Conservation (phyloP, 1,284 basidiomycete genomes). For the Gomphus sp. region DNA sequence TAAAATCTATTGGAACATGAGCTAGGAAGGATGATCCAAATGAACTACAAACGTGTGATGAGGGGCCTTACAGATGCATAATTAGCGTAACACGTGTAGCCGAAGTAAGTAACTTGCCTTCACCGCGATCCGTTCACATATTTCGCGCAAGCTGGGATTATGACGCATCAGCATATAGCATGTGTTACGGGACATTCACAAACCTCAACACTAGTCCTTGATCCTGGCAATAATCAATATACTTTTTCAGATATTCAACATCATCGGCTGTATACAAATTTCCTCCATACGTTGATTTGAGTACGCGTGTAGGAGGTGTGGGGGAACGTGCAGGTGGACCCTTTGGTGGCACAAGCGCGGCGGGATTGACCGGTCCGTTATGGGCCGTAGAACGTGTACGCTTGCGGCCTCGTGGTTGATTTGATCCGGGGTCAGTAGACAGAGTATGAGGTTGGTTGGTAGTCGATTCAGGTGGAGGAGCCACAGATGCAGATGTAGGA, state of each 20-base stretch:
- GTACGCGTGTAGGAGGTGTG: slow-evolving; percentile 68
- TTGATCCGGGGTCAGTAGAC: slow-evolving; percentile 28
- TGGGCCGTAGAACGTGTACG: slow-evolving; percentile 26
- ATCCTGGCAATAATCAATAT: slow-evolving; percentile 79
- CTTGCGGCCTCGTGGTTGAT: slow-evolving; percentile 32
- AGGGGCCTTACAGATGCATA: slow-evolving; percentile 42
- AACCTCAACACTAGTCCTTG: slow-evolving; percentile 72
- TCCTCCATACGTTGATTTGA: slow-evolving; percentile 78
- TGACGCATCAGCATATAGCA: neutral
- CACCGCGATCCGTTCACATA: slow-evolving; percentile 73
- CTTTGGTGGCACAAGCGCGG: slow-evolving; percentile 10
- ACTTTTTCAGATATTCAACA: slow-evolving; percentile 67
- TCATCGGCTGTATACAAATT: slow-evolving; percentile 77
- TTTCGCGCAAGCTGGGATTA: slow-evolving; percentile 54
- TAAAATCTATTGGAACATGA: slow-evolving; percentile 49
- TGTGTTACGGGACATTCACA: slow-evolving; percentile 6
- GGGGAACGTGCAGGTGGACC: slow-evolving; percentile 62
- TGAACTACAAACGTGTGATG: slow-evolving; percentile 60
- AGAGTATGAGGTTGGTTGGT: slow-evolving; percentile 23
- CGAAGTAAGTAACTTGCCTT: slow-evolving; percentile 37
- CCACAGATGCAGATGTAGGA: slow-evolving; percentile 1
- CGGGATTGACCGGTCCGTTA: slow-evolving; percentile 9
- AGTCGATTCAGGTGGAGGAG: slow-evolving; percentile 1
- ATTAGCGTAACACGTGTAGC: slow-evolving; percentile 1
- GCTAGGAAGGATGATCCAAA: slow-evolving; percentile 1